A percentile compares a stretch with the other conserved stretches of the same genome.
phyloP scores from a whole-genome alignment of 2,329 filamentous ascomycete genomes.

The Fusarium sp. region DNA sequence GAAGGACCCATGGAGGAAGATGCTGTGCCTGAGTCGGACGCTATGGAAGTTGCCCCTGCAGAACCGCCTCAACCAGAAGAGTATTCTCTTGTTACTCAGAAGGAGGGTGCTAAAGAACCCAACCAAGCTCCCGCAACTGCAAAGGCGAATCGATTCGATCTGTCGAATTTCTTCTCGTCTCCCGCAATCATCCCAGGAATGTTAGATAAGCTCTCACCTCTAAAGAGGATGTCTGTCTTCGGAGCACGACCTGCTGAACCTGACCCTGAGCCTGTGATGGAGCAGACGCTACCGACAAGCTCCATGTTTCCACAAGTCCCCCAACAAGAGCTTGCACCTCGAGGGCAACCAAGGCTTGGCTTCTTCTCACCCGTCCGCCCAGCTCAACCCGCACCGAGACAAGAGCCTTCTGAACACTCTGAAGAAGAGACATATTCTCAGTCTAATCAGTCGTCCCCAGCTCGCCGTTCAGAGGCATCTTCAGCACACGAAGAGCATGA shows the following conservation, averaged over 20 bases:
- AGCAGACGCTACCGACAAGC: constrained; percentile 49
- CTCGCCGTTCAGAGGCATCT: neutral
- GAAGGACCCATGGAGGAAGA: constrained; percentile 4
- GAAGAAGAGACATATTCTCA: constrained; percentile 51
- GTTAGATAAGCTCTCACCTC: constrained; percentile 49
- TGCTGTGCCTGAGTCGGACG: constrained; percentile 24
- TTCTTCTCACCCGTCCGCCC: constrained; percentile 53
- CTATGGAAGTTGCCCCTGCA: constrained; percentile 20
- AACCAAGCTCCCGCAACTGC: constrained; percentile 39
- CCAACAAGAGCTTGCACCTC: constrained; percentile 51
- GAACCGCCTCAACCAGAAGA: constrained; percentile 52
- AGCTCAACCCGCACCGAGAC: constrained; percentile 10
- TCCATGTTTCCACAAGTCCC: constrained; percentile 56
- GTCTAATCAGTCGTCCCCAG: constrained; percentile 53
- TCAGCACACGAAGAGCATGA: constrained; percentile 18
- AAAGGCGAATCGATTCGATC: constrained; percentile 57
- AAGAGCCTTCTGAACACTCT: constrained; percentile 20
- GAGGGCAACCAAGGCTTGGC: constrained; percentile 48
- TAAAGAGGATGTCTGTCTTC: constrained; percentile 37
- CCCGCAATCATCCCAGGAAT: constrained; percentile 57
- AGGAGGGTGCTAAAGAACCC: constrained; percentile 20
- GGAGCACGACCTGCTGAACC: constrained; percentile 28
- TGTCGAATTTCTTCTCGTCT: constrained; percentile 69
- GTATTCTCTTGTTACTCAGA: constrained; percentile 59
- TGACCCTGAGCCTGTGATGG: constrained; percentile 36